Evolutionary conservation across 2,329 filamentous ascomycete genomes (phyloP).

Genomic region (Claviceps capensis): DNA sequence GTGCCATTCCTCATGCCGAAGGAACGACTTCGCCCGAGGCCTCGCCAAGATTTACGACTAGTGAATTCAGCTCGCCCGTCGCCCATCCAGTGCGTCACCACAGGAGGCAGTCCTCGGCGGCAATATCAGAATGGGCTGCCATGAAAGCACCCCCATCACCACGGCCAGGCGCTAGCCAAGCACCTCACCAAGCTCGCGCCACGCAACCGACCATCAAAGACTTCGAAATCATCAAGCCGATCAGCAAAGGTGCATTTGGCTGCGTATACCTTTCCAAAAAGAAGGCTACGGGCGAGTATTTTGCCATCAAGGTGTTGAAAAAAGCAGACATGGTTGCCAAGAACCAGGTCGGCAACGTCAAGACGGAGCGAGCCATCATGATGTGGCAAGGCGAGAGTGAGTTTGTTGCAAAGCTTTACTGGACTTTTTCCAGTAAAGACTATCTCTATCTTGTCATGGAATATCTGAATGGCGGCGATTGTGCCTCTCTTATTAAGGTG

Average conservation of each 20-base stretch:
- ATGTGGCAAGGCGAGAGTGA: constrained; percentile 99
- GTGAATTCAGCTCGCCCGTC: constrained; percentile 67
- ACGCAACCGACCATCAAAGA: constrained; percentile 96
- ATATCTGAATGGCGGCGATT: constrained; percentile 94
- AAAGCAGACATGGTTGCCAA: constrained; percentile 99
- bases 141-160: constrained; percentile 69
- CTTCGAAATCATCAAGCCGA: constrained; percentile 98
- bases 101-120: constrained; percentile 80
- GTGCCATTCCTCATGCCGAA: constrained; percentile 46
- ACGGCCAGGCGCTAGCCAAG: constrained; percentile 58
- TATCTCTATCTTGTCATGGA: constrained; percentile 99
- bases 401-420: constrained; percentile 97
- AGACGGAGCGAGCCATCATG: constrained; percentile 97
- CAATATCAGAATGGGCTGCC: constrained; percentile 51
- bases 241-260: constrained; percentile 96
- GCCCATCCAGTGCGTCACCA: constrained; percentile 52
- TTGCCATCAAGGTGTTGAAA: constrained; percentile 94
- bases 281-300: constrained; percentile 96
- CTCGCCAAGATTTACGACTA: constrained; percentile 73
- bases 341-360: constrained; percentile 98
- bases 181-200: constrained; percentile 72
- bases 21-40: constrained; percentile 70
- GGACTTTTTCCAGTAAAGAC: constrained; percentile 99
- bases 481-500: constrained; percentile 89
- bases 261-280: constrained; percentile 98